Evolutionary conservation across 805 yeast genomes (phyloP), one percentile per base, ranked within the genome.

Genomic region (Cyberlindnera saturnus): DNA sequence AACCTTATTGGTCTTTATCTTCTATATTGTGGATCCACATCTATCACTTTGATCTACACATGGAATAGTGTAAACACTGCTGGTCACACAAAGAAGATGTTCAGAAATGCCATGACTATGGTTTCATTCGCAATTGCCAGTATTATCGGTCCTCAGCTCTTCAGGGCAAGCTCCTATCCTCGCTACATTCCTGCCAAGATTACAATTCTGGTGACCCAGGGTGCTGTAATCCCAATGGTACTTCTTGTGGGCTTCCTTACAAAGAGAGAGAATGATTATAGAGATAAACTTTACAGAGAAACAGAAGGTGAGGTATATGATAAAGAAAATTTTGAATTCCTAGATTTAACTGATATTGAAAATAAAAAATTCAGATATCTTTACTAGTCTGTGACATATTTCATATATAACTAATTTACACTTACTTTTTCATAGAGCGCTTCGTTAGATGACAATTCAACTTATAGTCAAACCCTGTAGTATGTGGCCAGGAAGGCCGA

Each of bases 11-110:
- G 76, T 6, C 66, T 77, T 34, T 76, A 77, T 50, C 53, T 74
- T 23, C 6, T 23, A 55, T 64, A 71, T 38, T 66, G 78, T 71
- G 68, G 81, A 53, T 72, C 84, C 36, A 73, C 79, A 28, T 67
- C 75, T 41, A 78, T 76, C 42, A 75, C 83, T 1, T 65, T 79
- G 42, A 65, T 79, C 26, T 79, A 77, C 52, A 72, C 79, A 6
- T 79, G 84, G 85, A 76, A 76, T 47, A 70, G 75, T 43, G 72
- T 81, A 36, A 79, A 79, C 51, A 77, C 82, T 9, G 76, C 84
- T 0, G 84, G 85, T 1, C 74, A 77, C 43, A 76, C 82, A 6
- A 79, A 79, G 53, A 70, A 79, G 47, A 60, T 77, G 20, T 70
- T 71, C 29, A 63, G 82, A 46, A 77, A 76, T 51, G 77, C 74